These are phyloP conservation scores for Picochlorum costavermella DNA, from an alignment of 139 green algal genomes.

Conservation along the genomic window DNA sequence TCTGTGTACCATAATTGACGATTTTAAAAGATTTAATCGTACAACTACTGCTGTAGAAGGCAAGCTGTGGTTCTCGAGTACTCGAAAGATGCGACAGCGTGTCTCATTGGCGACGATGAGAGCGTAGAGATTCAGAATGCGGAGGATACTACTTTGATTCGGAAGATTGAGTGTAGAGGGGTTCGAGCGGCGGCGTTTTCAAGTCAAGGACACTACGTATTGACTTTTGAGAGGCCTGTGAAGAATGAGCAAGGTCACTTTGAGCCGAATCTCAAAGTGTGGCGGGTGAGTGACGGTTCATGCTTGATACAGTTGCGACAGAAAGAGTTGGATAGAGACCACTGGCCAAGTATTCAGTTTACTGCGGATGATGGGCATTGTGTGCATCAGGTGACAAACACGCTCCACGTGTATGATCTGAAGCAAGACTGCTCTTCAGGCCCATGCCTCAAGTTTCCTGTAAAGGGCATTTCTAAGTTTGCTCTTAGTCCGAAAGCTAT, in stretches of 20 bases:
- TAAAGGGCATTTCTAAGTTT: slow-evolving; percentile 57
- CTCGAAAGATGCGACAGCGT: slow-evolving; percentile 22
- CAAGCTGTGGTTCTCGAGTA: slow-evolving; percentile 16
- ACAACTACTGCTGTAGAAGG: slow-evolving; percentile 14
- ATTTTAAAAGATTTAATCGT: background rate
- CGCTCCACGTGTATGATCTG: slow-evolving; percentile 71
- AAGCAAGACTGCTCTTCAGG: slow-evolving; percentile 40
- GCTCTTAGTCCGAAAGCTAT: slow-evolving; percentile 33
- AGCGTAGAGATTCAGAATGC: slow-evolving; percentile 24
- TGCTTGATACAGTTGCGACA: slow-evolving; percentile 45
- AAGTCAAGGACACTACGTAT: slow-evolving; percentile 35
- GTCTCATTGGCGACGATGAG: slow-evolving; percentile 17
- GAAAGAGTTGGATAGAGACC: slow-evolving; percentile 56
- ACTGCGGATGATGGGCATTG: slow-evolving; percentile 49
- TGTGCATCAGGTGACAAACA: slow-evolving; percentile 70
- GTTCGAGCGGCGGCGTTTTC: slow-evolving; percentile 38
- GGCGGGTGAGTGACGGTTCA: slow-evolving; percentile 33
- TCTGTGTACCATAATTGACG: background rate
- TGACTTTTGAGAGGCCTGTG: slow-evolving; percentile 48
- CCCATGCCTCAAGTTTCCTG: slow-evolving; percentile 35
- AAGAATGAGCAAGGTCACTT: slow-evolving; percentile 34
- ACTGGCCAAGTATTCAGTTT: slow-evolving; percentile 74
- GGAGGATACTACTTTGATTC: slow-evolving; percentile 1
- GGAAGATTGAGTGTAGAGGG: slow-evolving; percentile 17
- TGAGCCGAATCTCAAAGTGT: slow-evolving; percentile 40